These are phyloP conservation scores for Nicotiana sylvestris DNA, from an alignment of 257 asterid genomes.

Conservation along the genomic window DNA sequence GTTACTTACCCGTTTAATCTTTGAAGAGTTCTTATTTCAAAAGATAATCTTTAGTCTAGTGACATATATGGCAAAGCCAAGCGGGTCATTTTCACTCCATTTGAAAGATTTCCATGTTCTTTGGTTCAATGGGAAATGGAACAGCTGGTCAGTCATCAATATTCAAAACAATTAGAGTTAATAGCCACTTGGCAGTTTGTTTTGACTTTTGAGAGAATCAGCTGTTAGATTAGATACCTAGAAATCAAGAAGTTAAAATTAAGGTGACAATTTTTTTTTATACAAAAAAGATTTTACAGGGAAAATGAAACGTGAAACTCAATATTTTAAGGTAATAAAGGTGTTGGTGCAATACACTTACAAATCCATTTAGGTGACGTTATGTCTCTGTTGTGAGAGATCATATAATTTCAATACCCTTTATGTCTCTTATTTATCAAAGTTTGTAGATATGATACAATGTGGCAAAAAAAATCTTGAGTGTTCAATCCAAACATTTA, in stretches of 20 bases:
- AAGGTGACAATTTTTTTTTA: neutral
- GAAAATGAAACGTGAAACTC: neutral
- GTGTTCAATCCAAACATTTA: neutral
- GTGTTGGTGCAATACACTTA: neutral
- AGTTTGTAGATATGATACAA: neutral
- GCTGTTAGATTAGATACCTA: neutral
- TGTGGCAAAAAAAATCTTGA: neutral
- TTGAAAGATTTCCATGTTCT: neutral
- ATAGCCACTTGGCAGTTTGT: neutral
- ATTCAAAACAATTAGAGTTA: neutral
- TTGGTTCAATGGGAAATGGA: neutral
- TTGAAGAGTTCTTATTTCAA: constrained; percentile 9
- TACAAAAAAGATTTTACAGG: neutral
- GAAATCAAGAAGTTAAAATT: neutral
- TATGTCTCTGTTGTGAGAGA: neutral
- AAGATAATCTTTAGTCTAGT: neutral
- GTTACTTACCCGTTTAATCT: constrained; percentile 6
- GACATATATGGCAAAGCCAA: neutral
- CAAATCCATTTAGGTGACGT: too few species aligned
- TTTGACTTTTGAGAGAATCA: neutral
- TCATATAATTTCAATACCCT: neutral
- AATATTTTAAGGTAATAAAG: neutral
- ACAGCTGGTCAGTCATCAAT: neutral
- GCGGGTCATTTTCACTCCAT: neutral
- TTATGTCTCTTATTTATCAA: neutral